Percentiles rank a stretch among this genome's conserved stretches.
phyloP scores from a whole-genome alignment of 768 basidiomycete genomes.

The Psilocybe tampanensis region DNA sequence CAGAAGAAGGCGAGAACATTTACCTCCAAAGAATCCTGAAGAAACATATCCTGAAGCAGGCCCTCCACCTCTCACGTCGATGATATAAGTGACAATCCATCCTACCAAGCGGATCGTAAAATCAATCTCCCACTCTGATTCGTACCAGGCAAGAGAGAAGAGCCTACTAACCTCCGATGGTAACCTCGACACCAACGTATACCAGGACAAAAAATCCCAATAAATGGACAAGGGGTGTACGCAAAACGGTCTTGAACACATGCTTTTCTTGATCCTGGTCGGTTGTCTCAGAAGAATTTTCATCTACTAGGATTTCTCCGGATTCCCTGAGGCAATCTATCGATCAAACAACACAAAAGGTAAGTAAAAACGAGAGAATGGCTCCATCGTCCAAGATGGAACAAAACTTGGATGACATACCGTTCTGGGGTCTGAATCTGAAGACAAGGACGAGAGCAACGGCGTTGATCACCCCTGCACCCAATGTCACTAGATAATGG shows the following conservation, averaged over 20 bases:
- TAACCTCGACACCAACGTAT: constrained; percentile 72
- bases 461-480: constrained; percentile 59
- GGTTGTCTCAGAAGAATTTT: constrained; percentile 32
- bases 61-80: constrained; percentile 36
- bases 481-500: constrained; percentile 74
- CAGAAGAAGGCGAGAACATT: too few species aligned
- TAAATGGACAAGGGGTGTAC: constrained; percentile 54
- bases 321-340: constrained; percentile 57
- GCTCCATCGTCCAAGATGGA: too few species aligned
- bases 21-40: constrained; percentile 54
- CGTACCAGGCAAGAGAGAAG: not conserved
- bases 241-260: constrained; percentile 50
- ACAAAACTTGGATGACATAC: constrained; percentile 43
- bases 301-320: constrained; percentile 49
- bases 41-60: constrained; percentile 55
- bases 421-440: constrained; percentile 67
- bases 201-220: constrained; percentile 65
- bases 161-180: constrained; percentile 41
- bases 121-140: not conserved
- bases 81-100: constrained; percentile 70
- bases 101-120: constrained; percentile 22
- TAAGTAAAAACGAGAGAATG: not conserved
- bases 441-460: constrained; percentile 57
- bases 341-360: not conserved
- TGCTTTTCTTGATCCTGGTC: constrained; percentile 22